These are phyloP conservation scores for Cercospora sp. DNA, from an alignment of 2,329 filamentous ascomycete species.

Conservation along the genomic window DNA sequence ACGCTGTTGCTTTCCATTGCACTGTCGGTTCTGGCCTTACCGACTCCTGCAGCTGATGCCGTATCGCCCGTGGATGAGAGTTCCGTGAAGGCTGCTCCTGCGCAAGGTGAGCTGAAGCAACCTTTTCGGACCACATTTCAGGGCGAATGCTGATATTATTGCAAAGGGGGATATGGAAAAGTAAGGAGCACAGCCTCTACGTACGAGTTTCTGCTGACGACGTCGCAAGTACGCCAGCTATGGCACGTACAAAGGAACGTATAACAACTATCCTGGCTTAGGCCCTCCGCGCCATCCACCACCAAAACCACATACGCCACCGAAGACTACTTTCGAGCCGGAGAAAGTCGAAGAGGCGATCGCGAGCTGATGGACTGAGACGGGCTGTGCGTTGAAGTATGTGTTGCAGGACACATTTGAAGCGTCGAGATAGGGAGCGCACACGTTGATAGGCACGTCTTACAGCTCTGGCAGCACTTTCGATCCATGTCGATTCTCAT, in stretches of 20 bases:
- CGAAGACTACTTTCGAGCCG: not conserved
- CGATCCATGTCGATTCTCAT: not conserved
- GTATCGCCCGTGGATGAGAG: not conserved
- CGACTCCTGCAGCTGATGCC: not conserved
- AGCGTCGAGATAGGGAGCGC: not conserved
- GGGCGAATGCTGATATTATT: not conserved
- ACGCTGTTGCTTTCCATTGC: not conserved
- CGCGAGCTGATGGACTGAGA: not conserved
- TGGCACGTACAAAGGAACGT: not conserved
- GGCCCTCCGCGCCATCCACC: not conserved
- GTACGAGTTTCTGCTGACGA: not conserved
- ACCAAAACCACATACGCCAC: not conserved
- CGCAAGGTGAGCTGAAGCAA: not conserved
- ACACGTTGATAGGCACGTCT: not conserved
- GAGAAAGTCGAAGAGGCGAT: not conserved
- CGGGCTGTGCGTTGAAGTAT: not conserved
- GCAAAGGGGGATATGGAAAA: not conserved
- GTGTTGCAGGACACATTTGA: not conserved
- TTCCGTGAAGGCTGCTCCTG: not conserved
- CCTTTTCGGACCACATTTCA: not conserved
- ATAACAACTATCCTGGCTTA: constrained; percentile 1
- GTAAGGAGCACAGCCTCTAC: not conserved
- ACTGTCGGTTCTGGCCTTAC: not conserved
- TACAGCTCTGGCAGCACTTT: not conserved
- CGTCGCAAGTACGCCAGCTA: constrained; percentile 2